Evolutionary conservation across 2,329 filamentous ascomycete genomes (phyloP).

Genomic region (Colletotrichum cereale): DNA sequence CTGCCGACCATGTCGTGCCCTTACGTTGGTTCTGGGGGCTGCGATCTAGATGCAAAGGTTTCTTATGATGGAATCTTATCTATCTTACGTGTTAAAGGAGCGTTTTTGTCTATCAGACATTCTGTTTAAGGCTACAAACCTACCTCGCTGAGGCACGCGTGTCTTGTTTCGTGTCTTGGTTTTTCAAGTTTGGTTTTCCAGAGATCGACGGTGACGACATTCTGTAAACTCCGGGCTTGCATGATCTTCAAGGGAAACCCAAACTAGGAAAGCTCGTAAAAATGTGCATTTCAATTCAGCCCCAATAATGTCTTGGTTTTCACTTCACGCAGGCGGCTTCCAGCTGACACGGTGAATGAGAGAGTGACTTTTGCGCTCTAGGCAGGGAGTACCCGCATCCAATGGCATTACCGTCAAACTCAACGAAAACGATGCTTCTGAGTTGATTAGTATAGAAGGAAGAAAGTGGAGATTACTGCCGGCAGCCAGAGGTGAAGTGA

Average conservation of each 20-base stretch:
- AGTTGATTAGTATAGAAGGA: too few species aligned
- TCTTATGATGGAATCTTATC: neutral
- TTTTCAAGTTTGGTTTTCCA: conserved; percentile 14
- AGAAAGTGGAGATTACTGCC: too few species aligned
- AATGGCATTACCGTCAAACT: too few species aligned
- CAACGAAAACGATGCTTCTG: too few species aligned
- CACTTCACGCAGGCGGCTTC: neutral
- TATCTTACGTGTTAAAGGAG: neutral
- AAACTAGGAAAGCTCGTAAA: neutral
- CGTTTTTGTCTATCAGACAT: neutral
- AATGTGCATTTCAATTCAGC: too few species aligned
- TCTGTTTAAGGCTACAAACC: too few species aligned
- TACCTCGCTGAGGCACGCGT: neutral
- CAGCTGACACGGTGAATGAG: neutral
- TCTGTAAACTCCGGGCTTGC: neutral
- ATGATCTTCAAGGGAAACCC: conserved; percentile 4
- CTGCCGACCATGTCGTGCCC: neutral
- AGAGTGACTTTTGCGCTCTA: neutral
- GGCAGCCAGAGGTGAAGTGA: too few species aligned
- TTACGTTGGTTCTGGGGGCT: neutral
- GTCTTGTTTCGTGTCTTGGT: conserved; percentile 18
- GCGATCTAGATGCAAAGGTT: too few species aligned
- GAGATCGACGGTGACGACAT: conserved; percentile 25
- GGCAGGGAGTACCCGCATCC: too few species aligned
- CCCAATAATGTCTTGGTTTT: neutral